phyloP scores from a whole-genome alignment of 2,329 filamentous ascomycete genomes.

The Colletotrichum sp. region DNA sequence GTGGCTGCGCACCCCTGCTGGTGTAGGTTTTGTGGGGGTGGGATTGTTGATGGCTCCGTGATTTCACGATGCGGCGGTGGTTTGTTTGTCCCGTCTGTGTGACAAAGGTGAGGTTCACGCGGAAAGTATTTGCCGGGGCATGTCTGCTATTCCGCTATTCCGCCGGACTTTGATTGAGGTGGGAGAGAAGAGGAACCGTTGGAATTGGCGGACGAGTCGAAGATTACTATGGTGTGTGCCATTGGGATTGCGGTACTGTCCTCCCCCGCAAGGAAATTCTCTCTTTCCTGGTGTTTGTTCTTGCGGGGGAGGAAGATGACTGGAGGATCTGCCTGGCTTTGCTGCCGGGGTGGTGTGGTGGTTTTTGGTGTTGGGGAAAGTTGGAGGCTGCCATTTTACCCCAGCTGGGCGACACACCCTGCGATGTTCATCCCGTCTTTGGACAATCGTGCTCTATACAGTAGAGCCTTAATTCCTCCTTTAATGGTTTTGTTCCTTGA shows the following conservation, averaged over 20 bases:
- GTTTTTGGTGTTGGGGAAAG: not conserved
- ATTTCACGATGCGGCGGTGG: not conserved
- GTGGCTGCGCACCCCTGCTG: not conserved
- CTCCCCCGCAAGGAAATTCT: not conserved
- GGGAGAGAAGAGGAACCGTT: too few relatives aligned
- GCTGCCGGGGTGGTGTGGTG: not conserved
- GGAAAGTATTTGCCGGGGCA: not conserved
- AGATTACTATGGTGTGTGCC: not conserved
- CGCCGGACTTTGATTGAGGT: not conserved
- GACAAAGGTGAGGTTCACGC: not conserved
- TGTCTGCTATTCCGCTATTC: not conserved
- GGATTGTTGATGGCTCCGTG: not conserved
- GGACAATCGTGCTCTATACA: not conserved
- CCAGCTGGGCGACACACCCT: not conserved
- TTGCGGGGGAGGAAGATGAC: not conserved
- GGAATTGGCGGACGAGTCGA: not conserved
- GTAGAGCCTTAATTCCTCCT: too few relatives aligned
- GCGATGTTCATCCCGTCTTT: not conserved
- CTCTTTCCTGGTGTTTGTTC: rapidly evolving
- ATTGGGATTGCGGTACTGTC: not conserved
- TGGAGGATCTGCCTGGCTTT: not conserved
- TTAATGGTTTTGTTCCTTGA: not conserved
- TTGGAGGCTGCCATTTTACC: not conserved
- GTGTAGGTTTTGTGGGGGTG: not conserved
- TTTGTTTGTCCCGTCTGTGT: not conserved